Evolutionary conservation across 192 early-diverging fungal genomes (phyloP).

Genomic region (Entomortierella beljakovae): DNA sequence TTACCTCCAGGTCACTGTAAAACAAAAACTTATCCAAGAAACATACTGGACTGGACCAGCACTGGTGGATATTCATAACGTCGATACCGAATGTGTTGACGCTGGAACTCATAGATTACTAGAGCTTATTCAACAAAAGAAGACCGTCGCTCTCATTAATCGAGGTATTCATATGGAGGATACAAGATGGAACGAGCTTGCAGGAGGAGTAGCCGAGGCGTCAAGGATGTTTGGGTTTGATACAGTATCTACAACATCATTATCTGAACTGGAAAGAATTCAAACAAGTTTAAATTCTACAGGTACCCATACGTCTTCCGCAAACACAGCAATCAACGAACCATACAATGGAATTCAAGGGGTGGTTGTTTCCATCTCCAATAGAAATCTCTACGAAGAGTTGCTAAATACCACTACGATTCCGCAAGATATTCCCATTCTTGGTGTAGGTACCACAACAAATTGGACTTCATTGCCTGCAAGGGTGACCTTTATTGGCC

Average conservation of each 20-base stretch:
- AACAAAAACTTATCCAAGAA: slow-evolving; percentile 8
- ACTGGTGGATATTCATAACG: slow-evolving; percentile 16
- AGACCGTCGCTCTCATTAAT: slow-evolving; percentile 35
- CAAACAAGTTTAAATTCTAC: not conserved
- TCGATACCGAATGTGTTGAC: slow-evolving; percentile 11
- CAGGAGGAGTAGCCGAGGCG: slow-evolving; percentile 37
- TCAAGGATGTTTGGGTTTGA: slow-evolving; percentile 31
- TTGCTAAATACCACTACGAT: slow-evolving; percentile 18
- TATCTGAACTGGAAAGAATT: slow-evolving; percentile 8
- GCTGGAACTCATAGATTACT: slow-evolving; percentile 1
- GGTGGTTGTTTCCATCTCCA: slow-evolving; percentile 31
- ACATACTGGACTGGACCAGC: slow-evolving; percentile 30
- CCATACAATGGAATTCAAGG: slow-evolving; percentile 26
- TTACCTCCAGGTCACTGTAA: slow-evolving; percentile 27
- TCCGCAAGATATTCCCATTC: slow-evolving; percentile 2
- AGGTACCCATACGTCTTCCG: not conserved
- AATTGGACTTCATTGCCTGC: slow-evolving; percentile 21
- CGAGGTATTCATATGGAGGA: slow-evolving; percentile 15
- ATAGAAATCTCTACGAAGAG: slow-evolving; percentile 16
- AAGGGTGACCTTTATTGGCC: slow-evolving; percentile 26
- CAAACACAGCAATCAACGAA: not conserved
- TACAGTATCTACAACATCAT: slow-evolving; percentile 39
- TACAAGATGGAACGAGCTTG: slow-evolving; percentile 44
- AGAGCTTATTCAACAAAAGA: slow-evolving; percentile 18
- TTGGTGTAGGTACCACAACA: slow-evolving; percentile 23